Evolutionary conservation across 768 basidiomycete genomes (phyloP).

Genomic region (Hericium erinaceus): DNA sequence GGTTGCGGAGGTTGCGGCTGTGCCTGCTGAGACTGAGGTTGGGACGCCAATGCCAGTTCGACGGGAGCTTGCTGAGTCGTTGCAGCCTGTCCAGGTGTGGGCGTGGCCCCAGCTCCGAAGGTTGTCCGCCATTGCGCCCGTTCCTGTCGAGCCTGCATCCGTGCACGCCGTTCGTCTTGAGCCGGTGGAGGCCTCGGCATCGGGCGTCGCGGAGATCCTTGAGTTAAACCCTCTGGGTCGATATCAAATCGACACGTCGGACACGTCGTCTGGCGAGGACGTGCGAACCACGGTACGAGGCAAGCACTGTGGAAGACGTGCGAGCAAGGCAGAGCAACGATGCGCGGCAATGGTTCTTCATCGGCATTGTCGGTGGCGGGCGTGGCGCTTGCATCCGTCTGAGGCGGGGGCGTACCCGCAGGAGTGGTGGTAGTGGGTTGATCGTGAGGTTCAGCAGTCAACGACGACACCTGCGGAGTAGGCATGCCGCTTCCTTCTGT

Average conservation of each 20-base stretch:
- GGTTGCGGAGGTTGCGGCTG: conserved; percentile 6
- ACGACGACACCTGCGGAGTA: background rate
- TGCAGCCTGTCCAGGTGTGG: too few species aligned
- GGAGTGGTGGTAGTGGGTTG: background rate
- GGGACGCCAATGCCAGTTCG: background rate
- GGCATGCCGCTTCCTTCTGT: too few species aligned
- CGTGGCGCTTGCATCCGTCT: conserved; percentile 1
- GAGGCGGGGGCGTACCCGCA: background rate
- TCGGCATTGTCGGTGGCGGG: conserved; percentile 9
- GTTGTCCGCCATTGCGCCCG: too few species aligned
- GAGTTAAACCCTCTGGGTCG: conserved; percentile 69
- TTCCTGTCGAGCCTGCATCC: too few species aligned
- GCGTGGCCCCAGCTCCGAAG: too few species aligned
- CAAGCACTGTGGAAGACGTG: conserved; percentile 78
- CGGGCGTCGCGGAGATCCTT: conserved; percentile 5
- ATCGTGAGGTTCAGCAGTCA: background rate
- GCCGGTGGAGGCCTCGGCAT: background rate
- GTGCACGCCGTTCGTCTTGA: too few species aligned
- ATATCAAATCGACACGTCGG: conserved; percentile 79
- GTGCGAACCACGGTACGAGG: conserved; percentile 75
- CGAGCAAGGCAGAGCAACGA: conserved; percentile 69
- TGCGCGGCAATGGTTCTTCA: conserved; percentile 25
- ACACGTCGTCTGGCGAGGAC: conserved; percentile 71
- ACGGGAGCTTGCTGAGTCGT: too few species aligned
- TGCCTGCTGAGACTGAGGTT: background rate